Conservation (phyloP, 1,284 basidiomycete genomes). For the Apiotrichum veenhuisii region DNA sequence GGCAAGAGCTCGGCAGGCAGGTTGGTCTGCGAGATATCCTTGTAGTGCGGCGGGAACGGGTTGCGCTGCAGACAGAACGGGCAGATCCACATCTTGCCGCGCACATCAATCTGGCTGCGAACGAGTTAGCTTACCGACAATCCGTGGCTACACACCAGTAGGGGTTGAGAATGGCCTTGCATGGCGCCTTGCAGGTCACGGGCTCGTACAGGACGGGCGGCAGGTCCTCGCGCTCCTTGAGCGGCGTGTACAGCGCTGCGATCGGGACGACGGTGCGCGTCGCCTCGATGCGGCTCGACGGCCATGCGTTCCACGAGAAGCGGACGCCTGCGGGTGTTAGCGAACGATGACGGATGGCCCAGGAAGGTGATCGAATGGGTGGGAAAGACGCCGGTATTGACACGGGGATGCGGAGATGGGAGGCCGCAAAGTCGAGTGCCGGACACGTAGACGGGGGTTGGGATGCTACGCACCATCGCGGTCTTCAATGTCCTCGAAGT, state of each 20-base stretch:
- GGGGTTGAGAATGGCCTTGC: conserved; percentile 94
- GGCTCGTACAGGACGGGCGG: conserved; percentile 97
- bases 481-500: conserved; percentile 58
- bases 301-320: conserved; percentile 98
- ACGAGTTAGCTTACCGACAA: background rate
- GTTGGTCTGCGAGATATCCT: conserved; percentile 96
- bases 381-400: no score
- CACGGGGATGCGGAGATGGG: no score
- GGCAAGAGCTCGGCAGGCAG: conserved; percentile 91
- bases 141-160: conserved; percentile 68
- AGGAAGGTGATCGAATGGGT: background rate
- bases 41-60: conserved; percentile 97
- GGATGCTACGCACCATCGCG: conserved; percentile 55
- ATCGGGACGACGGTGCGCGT: conserved; percentile 98
- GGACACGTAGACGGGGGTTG: background rate
- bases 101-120: conserved; percentile 90
- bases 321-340: conserved; percentile 62
- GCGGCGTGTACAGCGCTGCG: conserved; percentile 92
- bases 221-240: conserved; percentile 91
- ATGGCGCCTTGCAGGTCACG: conserved; percentile 96
- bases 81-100: conserved; percentile 99
- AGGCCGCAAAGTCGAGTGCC: no score
- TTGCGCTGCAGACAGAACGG: conserved; percentile 97
- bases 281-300: conserved; percentile 93
- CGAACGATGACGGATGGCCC: background rate